phyloP scores from a whole-genome alignment of 2,329 filamentous ascomycete species.

The Fusarium globosum region DNA sequence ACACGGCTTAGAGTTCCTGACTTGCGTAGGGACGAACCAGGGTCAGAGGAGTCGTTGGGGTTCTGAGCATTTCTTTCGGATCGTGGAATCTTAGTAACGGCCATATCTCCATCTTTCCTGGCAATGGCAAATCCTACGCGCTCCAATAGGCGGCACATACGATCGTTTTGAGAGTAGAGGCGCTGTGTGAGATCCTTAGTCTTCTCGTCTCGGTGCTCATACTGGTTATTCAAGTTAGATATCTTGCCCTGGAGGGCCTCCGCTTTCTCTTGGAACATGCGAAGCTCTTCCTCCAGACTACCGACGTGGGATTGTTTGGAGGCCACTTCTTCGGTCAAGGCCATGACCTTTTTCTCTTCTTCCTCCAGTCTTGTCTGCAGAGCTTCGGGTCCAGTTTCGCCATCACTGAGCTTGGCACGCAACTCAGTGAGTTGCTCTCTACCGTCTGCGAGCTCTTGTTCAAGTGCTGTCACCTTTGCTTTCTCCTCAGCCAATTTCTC shows the following conservation, averaged over 20 bases:
- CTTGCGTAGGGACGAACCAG: slow-evolving; percentile 62
- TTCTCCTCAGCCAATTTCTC: slow-evolving; percentile 66
- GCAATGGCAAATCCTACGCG: slow-evolving; percentile 85
- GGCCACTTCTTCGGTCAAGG: slow-evolving; percentile 76
- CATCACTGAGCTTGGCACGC: slow-evolving; percentile 79
- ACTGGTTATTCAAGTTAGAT: slow-evolving; percentile 63
- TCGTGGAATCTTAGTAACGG: slow-evolving; percentile 76
- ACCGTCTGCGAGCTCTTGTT: slow-evolving; percentile 70
- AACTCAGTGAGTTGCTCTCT: slow-evolving; percentile 76
- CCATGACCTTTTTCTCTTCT: slow-evolving; percentile 76
- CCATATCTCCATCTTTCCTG: slow-evolving; percentile 77
- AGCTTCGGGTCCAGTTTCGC: slow-evolving; percentile 84
- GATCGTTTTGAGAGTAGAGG: slow-evolving; percentile 85
- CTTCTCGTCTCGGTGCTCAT: slow-evolving; percentile 76
- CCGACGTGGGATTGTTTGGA: slow-evolving; percentile 81
- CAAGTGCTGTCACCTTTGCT: slow-evolving; percentile 64
- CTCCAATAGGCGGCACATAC: slow-evolving; percentile 84
- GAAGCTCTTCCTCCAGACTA: slow-evolving; percentile 80
- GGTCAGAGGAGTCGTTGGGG: slow-evolving; percentile 68
- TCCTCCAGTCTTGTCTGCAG: slow-evolving; percentile 80
- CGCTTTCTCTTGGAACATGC: slow-evolving; percentile 73
- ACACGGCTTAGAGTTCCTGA: slow-evolving; percentile 66
- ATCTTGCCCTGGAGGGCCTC: slow-evolving; percentile 65
- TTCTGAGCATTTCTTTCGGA: slow-evolving; percentile 67
- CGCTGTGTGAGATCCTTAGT: slow-evolving; percentile 87